Evolutionary conservation across 2,329 filamentous ascomycete species (phyloP).

Genomic region (Aspergillus aculeatus): DNA sequence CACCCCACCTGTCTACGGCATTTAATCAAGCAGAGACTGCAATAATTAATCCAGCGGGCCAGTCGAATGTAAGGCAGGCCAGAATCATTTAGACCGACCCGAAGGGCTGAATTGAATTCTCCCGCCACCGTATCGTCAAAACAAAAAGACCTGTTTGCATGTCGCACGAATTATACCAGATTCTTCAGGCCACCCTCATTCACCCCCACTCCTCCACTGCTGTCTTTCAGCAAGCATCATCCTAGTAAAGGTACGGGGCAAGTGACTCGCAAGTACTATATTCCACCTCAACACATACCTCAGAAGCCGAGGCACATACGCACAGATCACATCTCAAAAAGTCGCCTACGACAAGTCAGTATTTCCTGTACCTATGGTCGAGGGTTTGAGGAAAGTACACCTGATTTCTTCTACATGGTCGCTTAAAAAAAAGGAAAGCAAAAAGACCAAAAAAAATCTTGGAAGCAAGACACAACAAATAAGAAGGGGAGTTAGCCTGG

Average conservation of each 20-base stretch:
- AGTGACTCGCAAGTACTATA: not conserved
- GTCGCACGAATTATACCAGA: not conserved
- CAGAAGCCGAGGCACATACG: not conserved
- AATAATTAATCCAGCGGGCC: slow-evolving; percentile 7
- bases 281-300: not conserved
- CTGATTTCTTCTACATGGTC: not conserved
- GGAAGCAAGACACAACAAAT: slow-evolving; percentile 2
- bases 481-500: slow-evolving; percentile 12
- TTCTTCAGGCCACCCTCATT: not conserved
- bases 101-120: not conserved
- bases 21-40: slow-evolving; percentile 6
- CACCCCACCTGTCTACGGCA: slow-evolving; percentile 2
- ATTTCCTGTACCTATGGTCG: not conserved
- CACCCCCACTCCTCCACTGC: not conserved
- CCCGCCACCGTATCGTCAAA: slow-evolving; percentile 3
- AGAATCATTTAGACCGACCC: not conserved
- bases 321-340: not conserved
- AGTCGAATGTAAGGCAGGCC: not conserved
- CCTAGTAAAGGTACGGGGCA: not conserved
- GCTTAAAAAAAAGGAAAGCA: slow-evolving; percentile 10
- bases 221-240: not conserved
- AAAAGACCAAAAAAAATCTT: not conserved
- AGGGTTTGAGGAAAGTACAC: not conserved
- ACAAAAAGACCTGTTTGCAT: not conserved
- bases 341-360: not conserved